phyloP scores from a whole-genome alignment of 2,329 filamentous ascomycete genomes.

The Fusarium sp. region DNA sequence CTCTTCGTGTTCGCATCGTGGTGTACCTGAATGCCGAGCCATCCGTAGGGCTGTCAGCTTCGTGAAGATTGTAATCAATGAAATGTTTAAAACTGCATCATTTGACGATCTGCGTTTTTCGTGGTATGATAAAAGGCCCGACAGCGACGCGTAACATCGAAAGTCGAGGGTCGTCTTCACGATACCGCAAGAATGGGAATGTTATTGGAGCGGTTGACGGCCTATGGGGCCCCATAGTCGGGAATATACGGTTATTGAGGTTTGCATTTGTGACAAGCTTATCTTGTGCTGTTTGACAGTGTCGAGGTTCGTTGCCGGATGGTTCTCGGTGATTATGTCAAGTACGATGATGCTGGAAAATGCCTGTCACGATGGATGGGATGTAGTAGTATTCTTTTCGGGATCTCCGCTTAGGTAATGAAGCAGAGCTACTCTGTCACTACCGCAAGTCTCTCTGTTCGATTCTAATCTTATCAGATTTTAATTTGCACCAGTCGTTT shows the following conservation, averaged over 20 bases:
- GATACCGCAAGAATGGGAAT: accelerated
- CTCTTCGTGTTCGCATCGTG: not conserved
- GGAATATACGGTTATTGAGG: not conserved
- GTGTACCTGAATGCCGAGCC: slow-evolving; percentile 4
- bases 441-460: not conserved
- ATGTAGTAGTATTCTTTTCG: not conserved
- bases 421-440: not conserved
- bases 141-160: not conserved
- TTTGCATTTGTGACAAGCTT: not conserved
- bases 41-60: not conserved
- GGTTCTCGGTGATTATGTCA: not conserved
- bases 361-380: accelerated
- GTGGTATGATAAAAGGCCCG: not conserved
- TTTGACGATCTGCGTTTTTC: not conserved
- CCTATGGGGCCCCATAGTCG: not conserved
- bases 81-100: not conserved
- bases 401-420: not conserved
- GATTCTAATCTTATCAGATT: not conserved
- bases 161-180: not conserved
- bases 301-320: not conserved
- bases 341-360: accelerated
- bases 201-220: not conserved
- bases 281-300: not conserved
- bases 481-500: not conserved
- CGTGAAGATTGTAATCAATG: not conserved